Evolutionary conservation across 1,139 yeast species (phyloP), one percentile per base, ranked within the genome.

Genomic region (Diutina sp.): DNA sequence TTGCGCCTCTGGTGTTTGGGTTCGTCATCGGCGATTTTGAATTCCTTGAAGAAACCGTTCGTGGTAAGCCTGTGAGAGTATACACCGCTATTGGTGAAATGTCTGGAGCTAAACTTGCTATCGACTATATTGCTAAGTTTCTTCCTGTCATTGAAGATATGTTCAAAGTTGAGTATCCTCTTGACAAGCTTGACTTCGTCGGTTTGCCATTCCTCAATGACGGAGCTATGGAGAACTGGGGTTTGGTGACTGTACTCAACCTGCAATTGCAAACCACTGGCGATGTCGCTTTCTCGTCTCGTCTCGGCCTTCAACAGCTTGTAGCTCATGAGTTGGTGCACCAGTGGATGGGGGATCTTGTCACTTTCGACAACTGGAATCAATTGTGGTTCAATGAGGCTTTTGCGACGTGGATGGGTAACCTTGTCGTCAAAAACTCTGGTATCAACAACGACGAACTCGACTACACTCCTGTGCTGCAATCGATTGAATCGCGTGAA

Each of bases 151-250:
- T 72, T 51, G 80, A 75, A 57, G 56, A 66, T 0, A 67, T 73
- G 41, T 76, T 85, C 56, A 71, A 73, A 0, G 65, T 65, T 14
- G 60, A 64, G 1, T 85, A 74, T 62, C 91, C 91, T 1, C 69
- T 84, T 60, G 69, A 72, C 6, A 87, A 87, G 62, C 67, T 86
- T 48, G 93, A 86, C 64, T 69, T 87, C 54, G 79, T 84, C 2
- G 79, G 87, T 0, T 66, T 87, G 14, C 93, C 93, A 6, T 85
- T 83, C 62, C 72, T 87, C 58, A 75, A 82, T 44, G 91, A 86
- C 66, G 87, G 88, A 58, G 93, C 88, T 4, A 87, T 85, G 84
- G 95, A 87, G 65, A 85, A 86, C 64, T 84, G 87, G 81, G 87
- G 89, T 3, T 69, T 85, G 70, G 75, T 86, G 44, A 79, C 85